Conservation (phyloP, 805 yeast species). For the Pichia membranifaciens region DNA sequence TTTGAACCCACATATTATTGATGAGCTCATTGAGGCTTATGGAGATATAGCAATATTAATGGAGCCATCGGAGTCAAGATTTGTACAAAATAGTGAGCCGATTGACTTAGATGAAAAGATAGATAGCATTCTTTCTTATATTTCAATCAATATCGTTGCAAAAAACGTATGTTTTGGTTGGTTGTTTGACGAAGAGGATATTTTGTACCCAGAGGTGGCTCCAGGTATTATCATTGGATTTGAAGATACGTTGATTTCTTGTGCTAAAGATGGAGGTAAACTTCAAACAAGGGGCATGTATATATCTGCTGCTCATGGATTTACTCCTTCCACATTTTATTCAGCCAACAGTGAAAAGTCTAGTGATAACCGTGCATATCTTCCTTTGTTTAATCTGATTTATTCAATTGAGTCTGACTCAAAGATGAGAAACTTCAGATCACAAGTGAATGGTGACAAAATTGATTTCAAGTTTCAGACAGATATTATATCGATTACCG, state of each 20-base stretch:
- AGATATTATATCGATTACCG: slow-evolving; percentile 48
- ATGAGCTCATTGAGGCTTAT: slow-evolving; percentile 21
- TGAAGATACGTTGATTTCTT: slow-evolving; percentile 61
- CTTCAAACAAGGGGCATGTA: slow-evolving; percentile 65
- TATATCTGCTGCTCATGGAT: slow-evolving; percentile 64
- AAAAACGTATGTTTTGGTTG: slow-evolving; percentile 73
- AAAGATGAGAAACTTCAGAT: slow-evolving; percentile 30
- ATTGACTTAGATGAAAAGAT: slow-evolving; percentile 14
- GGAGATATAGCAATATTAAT: slow-evolving; percentile 8
- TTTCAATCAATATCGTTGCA: slow-evolving; percentile 53
- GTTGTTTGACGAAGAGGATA: slow-evolving; percentile 45
- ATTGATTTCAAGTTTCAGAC: slow-evolving; percentile 62
- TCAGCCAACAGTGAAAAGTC: slow-evolving; percentile 40
- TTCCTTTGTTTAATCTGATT: slow-evolving; percentile 61
- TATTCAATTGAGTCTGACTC: slow-evolving; percentile 31
- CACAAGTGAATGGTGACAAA: slow-evolving; percentile 60
- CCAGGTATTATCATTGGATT: slow-evolving; percentile 82
- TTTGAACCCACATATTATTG: slow-evolving; percentile 41
- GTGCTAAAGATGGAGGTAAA: slow-evolving; percentile 58
- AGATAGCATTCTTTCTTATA: slow-evolving; percentile 30
- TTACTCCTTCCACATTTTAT: slow-evolving; percentile 40
- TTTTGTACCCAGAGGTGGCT: not conserved
- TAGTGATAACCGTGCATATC: slow-evolving; percentile 54
- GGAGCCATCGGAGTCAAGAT: not conserved
- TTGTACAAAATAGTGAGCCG: not conserved